These are phyloP conservation scores for Diospyros kaki DNA, from an alignment of 148 eudicot genomes.

Conservation along the genomic window DNA sequence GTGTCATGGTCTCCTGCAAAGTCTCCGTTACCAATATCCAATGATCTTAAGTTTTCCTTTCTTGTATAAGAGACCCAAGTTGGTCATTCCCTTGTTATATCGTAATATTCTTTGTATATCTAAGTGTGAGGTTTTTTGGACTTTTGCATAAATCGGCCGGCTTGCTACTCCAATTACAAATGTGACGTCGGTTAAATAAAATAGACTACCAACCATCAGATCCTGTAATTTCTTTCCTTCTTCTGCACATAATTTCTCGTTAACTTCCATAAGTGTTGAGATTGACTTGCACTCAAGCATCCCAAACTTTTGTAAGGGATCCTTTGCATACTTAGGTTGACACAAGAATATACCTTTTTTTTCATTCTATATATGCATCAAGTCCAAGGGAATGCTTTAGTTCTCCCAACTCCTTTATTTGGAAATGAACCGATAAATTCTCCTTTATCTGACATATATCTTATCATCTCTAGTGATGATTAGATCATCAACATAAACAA, in stretches of 20 bases:
- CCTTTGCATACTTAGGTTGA: background rate
- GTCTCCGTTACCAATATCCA: background rate
- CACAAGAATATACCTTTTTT: background rate
- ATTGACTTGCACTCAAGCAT: background rate
- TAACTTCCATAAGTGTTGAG: background rate
- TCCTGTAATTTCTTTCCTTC: background rate
- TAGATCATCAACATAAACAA: conserved; percentile 6
- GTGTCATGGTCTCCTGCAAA: conserved; percentile 11
- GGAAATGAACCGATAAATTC: background rate
- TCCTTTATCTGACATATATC: background rate
- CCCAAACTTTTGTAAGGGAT: background rate
- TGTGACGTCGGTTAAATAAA: background rate
- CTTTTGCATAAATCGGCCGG: background rate
- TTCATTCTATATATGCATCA: background rate
- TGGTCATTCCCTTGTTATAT: background rate
- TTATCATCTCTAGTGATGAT: conserved; percentile 13
- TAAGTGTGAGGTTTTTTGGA: background rate
- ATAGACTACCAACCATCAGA: background rate
- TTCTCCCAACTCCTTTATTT: conserved; percentile 2
- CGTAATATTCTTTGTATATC: background rate
- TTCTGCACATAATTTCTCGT: background rate
- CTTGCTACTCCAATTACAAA: background rate
- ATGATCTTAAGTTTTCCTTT: background rate
- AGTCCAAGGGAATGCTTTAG: background rate
- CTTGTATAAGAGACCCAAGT: background rate